These are phyloP conservation scores for Solanum microdontum DNA, from an alignment of 257 asterid species.

Conservation along the genomic window DNA sequence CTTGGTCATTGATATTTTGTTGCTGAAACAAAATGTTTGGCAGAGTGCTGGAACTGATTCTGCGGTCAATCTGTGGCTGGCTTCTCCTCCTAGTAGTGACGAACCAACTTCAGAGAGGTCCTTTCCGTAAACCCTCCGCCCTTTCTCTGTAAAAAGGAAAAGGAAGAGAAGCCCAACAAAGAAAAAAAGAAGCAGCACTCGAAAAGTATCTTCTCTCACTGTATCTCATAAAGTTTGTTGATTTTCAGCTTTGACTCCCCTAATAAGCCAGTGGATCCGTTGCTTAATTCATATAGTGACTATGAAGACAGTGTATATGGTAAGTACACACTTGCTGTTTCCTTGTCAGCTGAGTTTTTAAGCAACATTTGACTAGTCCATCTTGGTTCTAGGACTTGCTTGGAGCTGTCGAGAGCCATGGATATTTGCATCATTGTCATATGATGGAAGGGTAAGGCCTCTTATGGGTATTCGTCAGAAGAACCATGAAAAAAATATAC, in stretches of 20 bases:
- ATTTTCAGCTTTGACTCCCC: conserved; percentile 26
- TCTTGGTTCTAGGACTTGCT: conserved; percentile 52
- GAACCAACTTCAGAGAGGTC: conserved; percentile 47
- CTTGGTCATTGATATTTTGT: conserved; percentile 10
- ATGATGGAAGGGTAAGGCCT: conserved; percentile 90
- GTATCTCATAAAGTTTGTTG: not conserved
- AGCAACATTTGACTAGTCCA: conserved; percentile 12
- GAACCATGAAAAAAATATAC: not conserved
- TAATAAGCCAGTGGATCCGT: conserved; percentile 25
- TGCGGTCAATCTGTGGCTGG: conserved; percentile 81
- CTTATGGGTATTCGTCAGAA: not conserved
- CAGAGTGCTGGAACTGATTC: conserved; percentile 99
- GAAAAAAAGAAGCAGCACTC: not conserved
- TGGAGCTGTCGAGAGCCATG: conserved; percentile 99
- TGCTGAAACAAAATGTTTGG: conserved; percentile 27
- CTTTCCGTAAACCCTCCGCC: not conserved
- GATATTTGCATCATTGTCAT: conserved; percentile 92
- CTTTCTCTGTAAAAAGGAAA: not conserved
- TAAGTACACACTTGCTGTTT: conserved; percentile 18
- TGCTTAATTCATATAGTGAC: conserved; percentile 72
- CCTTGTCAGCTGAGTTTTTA: not conserved
- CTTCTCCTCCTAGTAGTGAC: conserved; percentile 35
- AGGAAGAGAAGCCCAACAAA: not conserved
- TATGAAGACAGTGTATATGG: conserved; percentile 97
- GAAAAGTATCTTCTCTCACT: not conserved